Percentiles rank a stretch among this genome's conserved stretches.
Conservation (phyloP, 495 filamentous ascomycete genomes). For the Lepidopterella palustris region DNA sequence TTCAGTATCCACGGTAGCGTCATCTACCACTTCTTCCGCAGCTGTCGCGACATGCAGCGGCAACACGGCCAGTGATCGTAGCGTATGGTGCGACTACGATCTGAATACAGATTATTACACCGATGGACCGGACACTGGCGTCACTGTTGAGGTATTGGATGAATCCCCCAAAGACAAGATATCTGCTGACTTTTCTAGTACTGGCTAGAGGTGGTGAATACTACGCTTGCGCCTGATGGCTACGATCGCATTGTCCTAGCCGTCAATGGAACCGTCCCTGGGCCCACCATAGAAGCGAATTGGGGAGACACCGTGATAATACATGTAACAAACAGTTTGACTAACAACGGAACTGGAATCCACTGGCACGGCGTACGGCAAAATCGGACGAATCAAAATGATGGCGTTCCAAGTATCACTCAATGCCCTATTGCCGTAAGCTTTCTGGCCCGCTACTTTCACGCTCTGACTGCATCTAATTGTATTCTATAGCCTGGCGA, state of each 20-base stretch:
- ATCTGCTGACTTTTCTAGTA: conserved; percentile 26
- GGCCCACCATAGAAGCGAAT: conserved; percentile 28
- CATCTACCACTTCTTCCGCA: not conserved
- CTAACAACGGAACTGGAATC: conserved; percentile 34
- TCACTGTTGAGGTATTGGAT: not conserved
- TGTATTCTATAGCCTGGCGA: conserved; percentile 36
- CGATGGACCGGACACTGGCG: conserved; percentile 15
- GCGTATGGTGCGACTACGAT: conserved; percentile 23
- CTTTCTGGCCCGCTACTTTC: not conserved
- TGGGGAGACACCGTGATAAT: conserved; percentile 30
- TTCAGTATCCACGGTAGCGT: not conserved
- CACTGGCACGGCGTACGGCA: conserved; percentile 2
- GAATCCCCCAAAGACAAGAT: not conserved
- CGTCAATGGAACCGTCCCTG: conserved; percentile 28
- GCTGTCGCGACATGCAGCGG: conserved; percentile 8
- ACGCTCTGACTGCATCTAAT: not conserved
- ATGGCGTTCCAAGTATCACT: conserved; percentile 44
- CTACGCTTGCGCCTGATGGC: conserved; percentile 47
- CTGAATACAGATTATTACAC: conserved; percentile 22
- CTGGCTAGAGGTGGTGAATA: conserved; percentile 41
- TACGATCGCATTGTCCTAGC: conserved; percentile 33
- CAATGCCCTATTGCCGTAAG: conserved; percentile 41
- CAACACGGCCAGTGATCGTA: conserved; percentile 14
- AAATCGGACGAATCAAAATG: conserved; percentile 33
- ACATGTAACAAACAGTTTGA: conserved; percentile 31